These are phyloP conservation scores for Aspergillus tanneri DNA, from an alignment of 2,329 filamentous ascomycete species.

Conservation along the genomic window DNA sequence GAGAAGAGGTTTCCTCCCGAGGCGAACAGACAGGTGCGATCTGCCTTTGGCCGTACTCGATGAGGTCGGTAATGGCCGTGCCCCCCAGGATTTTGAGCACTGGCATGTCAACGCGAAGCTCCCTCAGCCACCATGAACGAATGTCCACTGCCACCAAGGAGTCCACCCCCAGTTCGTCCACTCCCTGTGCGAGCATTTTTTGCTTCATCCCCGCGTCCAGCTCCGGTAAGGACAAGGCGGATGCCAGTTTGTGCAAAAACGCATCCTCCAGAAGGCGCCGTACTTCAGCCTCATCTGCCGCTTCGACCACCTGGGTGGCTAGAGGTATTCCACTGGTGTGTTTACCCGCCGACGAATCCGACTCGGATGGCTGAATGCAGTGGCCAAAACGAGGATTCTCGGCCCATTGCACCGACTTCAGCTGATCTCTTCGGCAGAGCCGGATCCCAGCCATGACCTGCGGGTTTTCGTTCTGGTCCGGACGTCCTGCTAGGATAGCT, in stretches of 20 bases:
- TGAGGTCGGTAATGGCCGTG: too few species aligned
- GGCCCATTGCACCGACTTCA: too few species aligned
- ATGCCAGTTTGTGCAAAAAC: too few species aligned
- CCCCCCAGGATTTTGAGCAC: constrained; percentile 49
- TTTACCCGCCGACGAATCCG: too few species aligned
- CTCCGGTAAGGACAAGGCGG: neutral
- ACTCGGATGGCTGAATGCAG: constrained; percentile 1
- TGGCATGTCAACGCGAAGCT: constrained; percentile 47
- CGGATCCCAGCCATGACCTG: constrained; percentile 8
- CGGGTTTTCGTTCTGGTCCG: constrained; percentile 10
- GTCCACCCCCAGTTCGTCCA: constrained; percentile 33
- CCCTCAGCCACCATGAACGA: constrained; percentile 51
- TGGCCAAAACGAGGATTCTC: neutral
- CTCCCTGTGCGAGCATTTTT: neutral
- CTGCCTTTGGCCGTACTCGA: too few species aligned
- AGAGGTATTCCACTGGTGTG: too few species aligned
- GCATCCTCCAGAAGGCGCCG: too few species aligned
- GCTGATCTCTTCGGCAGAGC: neutral
- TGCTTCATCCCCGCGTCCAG: neutral
- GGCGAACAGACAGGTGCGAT: too few species aligned
- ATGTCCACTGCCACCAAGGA: constrained; percentile 42
- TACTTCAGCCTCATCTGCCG: too few species aligned
- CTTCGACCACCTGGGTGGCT: too few species aligned
- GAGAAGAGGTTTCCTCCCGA: too few species aligned
- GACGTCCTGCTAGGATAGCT: constrained; percentile 25